phyloP scores from a whole-genome alignment of 345 rosid species.

The Lumnitzera racemosa region DNA sequence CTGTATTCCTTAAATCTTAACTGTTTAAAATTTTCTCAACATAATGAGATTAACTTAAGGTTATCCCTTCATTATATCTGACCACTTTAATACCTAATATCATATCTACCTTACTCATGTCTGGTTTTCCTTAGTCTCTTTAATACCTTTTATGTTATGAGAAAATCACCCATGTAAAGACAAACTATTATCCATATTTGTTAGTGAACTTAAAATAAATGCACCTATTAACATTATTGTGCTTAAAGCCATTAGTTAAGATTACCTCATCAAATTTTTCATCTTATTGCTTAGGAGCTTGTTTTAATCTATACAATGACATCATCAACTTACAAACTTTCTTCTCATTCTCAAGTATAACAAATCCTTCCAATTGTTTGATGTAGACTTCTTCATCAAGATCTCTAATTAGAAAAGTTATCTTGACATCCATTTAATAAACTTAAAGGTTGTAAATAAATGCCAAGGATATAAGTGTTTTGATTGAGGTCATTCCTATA shows the following conservation, averaged over 20 bases:
- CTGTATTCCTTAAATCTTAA: too few relatives aligned
- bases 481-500: neutral
- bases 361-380: neutral
- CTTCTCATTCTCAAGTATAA: too few relatives aligned
- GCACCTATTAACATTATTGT: neutral
- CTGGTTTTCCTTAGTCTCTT: neutral
- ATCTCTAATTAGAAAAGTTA: too few relatives aligned
- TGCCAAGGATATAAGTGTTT: too few relatives aligned
- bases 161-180: neutral
- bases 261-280: neutral
- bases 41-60: neutral
- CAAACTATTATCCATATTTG: too few relatives aligned
- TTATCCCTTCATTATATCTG: neutral
- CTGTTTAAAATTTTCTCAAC: neutral
- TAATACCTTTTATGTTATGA: neutral
- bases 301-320: neutral
- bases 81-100: neutral
- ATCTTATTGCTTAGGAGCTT: neutral
- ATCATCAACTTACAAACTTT: too few relatives aligned
- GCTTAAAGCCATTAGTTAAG: neutral
- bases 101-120: neutral
- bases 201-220: too few relatives aligned
- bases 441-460: too few relatives aligned
- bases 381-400: too few relatives aligned
- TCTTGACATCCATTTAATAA: too few relatives aligned